Conservation (phyloP, 352 stramenopile genomes). For the Globisporangium mamillatum region DNA sequence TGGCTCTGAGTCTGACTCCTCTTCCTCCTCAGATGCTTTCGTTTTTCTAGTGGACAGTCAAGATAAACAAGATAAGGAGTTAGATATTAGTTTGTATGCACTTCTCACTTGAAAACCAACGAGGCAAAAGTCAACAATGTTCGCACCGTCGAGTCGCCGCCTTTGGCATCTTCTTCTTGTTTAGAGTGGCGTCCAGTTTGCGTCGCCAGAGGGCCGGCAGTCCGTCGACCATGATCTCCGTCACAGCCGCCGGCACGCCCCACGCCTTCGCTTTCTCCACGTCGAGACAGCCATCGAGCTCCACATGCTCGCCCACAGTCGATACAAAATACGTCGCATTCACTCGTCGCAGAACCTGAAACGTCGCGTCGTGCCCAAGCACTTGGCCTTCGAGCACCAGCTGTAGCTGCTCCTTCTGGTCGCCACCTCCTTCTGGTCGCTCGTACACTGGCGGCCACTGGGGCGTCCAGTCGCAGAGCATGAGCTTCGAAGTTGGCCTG, state of each 20-base stretch:
- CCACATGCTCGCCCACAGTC: conserved; percentile 32
- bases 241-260: conserved; percentile 34
- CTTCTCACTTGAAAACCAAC: neutral
- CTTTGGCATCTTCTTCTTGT: neutral
- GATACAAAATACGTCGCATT: conserved; percentile 42
- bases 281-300: conserved; percentile 39
- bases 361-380: conserved; percentile 18
- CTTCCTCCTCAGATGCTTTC: neutral
- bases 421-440: no score
- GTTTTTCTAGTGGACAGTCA: neutral
- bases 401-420: conserved; percentile 18
- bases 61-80: neutral
- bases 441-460: conserved; percentile 28
- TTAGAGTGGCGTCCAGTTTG: conserved; percentile 14
- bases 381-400: conserved; percentile 41
- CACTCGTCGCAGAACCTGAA: conserved; percentile 43
- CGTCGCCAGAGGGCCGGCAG: conserved; percentile 48
- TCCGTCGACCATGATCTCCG: conserved; percentile 51
- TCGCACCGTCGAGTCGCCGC: neutral
- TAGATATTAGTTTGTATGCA: neutral
- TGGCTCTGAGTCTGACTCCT: conserved; percentile 3
- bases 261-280: conserved; percentile 28
- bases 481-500: neutral
- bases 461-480: conserved; percentile 30
- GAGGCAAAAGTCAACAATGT: neutral